phyloP scores from a whole-genome alignment of 225 moss, liverwort and hornwort genomes.

The Marchantia paleacea region DNA sequence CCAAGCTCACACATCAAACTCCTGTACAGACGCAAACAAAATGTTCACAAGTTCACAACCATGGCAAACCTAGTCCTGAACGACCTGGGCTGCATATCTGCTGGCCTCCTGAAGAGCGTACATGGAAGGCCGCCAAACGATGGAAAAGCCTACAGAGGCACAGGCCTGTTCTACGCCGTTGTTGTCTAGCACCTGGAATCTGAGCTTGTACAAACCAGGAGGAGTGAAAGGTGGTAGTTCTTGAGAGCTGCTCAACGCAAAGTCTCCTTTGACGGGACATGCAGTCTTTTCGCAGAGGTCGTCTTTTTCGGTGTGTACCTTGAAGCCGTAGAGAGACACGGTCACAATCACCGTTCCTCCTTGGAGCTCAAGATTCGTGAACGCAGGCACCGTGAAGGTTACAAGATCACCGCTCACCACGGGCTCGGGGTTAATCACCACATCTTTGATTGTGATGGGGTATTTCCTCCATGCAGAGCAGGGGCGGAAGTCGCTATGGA shows the following conservation, averaged over 20 bases:
- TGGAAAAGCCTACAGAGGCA: constrained; percentile 33
- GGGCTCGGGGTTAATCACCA: constrained; percentile 40
- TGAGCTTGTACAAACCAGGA: constrained; percentile 41
- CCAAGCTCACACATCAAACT: no score
- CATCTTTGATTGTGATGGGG: constrained; percentile 36
- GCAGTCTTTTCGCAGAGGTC: constrained; percentile 38
- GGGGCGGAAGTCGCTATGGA: background rate
- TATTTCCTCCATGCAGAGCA: constrained; percentile 33
- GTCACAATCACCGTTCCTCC: constrained; percentile 45
- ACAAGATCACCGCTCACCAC: constrained; percentile 32
- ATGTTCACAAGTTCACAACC: no score
- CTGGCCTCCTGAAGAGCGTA: background rate
- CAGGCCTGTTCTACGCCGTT: constrained; percentile 33
- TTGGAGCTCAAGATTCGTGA: constrained; percentile 5
- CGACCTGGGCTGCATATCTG: background rate
- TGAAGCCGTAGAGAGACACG: constrained; percentile 34
- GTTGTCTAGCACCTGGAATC: constrained; percentile 39
- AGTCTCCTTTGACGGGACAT: constrained; percentile 43
- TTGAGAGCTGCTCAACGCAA: constrained; percentile 35
- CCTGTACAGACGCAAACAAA: no score
- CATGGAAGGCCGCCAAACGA: constrained; percentile 26
- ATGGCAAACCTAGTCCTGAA: no score
- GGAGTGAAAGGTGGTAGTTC: constrained; percentile 38
- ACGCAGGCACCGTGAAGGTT: constrained; percentile 43
- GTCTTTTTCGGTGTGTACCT: constrained; percentile 41